Percentiles rank a stretch among this genome's conserved stretches.
These are phyloP conservation scores for Dactylellina drechsleri DNA, from an alignment of 2,329 filamentous ascomycete species.

Conservation along the genomic window DNA sequence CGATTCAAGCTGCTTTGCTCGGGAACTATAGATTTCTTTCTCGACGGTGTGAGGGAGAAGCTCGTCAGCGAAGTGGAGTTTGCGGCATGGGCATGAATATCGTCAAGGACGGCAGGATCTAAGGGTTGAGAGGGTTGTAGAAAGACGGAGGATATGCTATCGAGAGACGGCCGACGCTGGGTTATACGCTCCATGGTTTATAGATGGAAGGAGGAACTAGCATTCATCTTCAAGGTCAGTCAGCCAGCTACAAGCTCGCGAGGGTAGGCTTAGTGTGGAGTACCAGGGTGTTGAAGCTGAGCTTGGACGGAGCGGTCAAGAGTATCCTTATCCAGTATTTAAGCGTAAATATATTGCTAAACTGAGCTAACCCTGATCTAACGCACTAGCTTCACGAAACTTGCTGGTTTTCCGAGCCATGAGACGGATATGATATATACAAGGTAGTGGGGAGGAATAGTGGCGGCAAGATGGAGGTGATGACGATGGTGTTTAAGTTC, in stretches of 20 bases:
- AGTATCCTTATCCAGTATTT: too few species aligned
- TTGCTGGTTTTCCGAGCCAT: conserved; percentile 41
- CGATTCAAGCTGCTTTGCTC: conserved; percentile 51
- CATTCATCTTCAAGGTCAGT: conserved; percentile 10
- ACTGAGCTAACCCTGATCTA: conserved; percentile 44
- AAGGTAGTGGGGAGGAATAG: not conserved
- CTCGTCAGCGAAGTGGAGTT: conserved; percentile 43
- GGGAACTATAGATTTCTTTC: conserved; percentile 34
- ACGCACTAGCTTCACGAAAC: conserved; percentile 44
- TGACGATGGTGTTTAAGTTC: conserved; percentile 7
- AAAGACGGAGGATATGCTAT: conserved; percentile 47
- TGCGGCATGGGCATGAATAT: conserved; percentile 48
- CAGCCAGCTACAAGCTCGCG: not conserved
- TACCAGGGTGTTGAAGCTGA: not conserved
- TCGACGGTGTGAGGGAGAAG: conserved; percentile 46
- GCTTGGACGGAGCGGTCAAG: not conserved
- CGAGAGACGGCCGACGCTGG: conserved; percentile 44
- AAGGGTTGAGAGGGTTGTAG: conserved; percentile 40
- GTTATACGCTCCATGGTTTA: conserved; percentile 40
- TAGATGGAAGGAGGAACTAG: conserved; percentile 1
- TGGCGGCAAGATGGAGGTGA: not conserved
- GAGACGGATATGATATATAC: conserved; percentile 23
- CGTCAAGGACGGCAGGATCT: conserved; percentile 49
- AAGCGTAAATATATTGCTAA: not conserved
- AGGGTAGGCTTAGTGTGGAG: not conserved